A percentile compares a stretch with the other conserved stretches of the same genome.
phyloP scores from a whole-genome alignment of 1,284 basidiomycete species.

The Marasmius tenuissimus region DNA sequence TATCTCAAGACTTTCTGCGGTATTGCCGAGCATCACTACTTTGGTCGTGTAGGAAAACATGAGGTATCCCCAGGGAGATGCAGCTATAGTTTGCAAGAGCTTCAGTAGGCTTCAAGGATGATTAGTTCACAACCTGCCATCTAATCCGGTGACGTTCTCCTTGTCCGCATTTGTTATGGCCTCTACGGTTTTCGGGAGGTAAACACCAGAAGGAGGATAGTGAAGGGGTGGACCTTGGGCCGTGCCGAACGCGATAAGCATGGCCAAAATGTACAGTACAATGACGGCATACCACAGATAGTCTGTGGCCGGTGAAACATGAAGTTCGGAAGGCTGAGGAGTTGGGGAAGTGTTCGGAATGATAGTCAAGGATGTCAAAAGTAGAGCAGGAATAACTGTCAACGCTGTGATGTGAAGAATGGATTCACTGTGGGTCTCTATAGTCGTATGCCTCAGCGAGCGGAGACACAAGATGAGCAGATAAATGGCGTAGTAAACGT shows the following conservation, averaged over 20 bases:
- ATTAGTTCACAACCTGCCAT: slow-evolving; percentile 34
- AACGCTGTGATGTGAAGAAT: slow-evolving; percentile 68
- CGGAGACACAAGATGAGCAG: slow-evolving; percentile 50
- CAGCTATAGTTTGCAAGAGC: slow-evolving; percentile 24
- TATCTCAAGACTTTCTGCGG: slow-evolving; percentile 73
- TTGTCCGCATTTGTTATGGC: slow-evolving; percentile 53
- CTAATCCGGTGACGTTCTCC: slow-evolving; percentile 67
- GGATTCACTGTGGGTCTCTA: slow-evolving; percentile 55
- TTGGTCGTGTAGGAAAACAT: slow-evolving; percentile 84
- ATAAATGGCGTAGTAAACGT: slow-evolving; percentile 63
- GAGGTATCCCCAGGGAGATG: slow-evolving; percentile 60
- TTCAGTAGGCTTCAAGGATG: slow-evolving; percentile 12
- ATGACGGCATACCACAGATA: slow-evolving; percentile 50
- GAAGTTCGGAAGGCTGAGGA: slow-evolving; percentile 13
- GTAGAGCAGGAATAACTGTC: slow-evolving; percentile 50
- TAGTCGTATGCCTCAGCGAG: slow-evolving; percentile 53
- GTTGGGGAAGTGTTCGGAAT: slow-evolving; percentile 45
- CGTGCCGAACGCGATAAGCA: slow-evolving; percentile 54
- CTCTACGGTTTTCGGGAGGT: slow-evolving; percentile 67
- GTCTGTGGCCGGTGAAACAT: slow-evolving; percentile 18
- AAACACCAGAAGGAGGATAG: slow-evolving; percentile 70
- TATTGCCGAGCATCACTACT: slow-evolving; percentile 80
- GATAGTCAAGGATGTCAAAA: slow-evolving; percentile 52
- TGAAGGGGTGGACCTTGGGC: slow-evolving; percentile 75
- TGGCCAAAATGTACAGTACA: slow-evolving; percentile 48